Conservation (phyloP, 768 basidiomycete species). For the Lyophyllum shimeji region DNA sequence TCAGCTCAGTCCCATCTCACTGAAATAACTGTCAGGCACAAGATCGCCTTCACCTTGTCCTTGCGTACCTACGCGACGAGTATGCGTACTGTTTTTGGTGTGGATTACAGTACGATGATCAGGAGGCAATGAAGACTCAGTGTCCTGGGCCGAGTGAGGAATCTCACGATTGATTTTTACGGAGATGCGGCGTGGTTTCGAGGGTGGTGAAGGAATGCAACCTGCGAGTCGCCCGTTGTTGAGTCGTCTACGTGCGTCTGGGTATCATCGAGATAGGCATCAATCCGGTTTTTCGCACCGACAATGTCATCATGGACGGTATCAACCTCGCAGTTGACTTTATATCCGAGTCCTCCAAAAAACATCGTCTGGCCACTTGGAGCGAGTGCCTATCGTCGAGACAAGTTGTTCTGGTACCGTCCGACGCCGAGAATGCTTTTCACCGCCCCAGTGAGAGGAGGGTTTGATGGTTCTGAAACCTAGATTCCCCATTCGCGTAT, state of each 20-base stretch:
- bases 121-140: conserved; percentile 55
- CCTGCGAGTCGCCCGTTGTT: neutral
- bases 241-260: neutral
- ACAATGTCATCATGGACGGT: neutral
- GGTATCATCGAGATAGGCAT: neutral
- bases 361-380: neutral
- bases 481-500: neutral
- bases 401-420: neutral
- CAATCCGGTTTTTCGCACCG: neutral
- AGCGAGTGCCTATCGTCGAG: neutral
- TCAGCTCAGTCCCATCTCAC: conserved; percentile 12
- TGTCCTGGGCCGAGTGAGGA: conserved; percentile 82
- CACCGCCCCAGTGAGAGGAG: neutral
- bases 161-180: conserved; percentile 63
- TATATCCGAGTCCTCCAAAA: neutral
- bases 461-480: neutral
- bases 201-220: neutral
- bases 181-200: neutral
- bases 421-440: neutral
- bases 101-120: conserved; percentile 67
- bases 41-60: conserved; percentile 65
- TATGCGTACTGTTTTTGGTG: conserved; percentile 90
- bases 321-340: neutral
- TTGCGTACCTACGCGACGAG: conserved; percentile 70
- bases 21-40: conserved; percentile 49